A percentile compares a stretch with the other conserved stretches of the same genome.
Conservation (phyloP, 371 early-diverging fungal genomes). For the Ordospora pajunii region DNA sequence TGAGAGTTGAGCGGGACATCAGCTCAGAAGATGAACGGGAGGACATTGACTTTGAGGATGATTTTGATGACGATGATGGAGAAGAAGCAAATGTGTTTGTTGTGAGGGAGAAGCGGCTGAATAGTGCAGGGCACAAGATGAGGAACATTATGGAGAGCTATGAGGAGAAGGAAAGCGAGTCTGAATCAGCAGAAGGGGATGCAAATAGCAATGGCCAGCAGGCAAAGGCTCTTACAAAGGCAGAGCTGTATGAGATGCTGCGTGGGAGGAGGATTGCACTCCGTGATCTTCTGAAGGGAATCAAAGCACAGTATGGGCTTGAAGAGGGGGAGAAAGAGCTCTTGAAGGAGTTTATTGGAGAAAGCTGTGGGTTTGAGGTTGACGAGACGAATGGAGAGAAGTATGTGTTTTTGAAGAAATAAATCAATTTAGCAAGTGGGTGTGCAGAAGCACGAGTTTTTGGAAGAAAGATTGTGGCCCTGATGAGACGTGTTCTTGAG, state of each 20-base stretch:
- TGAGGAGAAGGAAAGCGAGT: constrained; percentile 26
- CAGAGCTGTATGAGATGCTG: constrained; percentile 24
- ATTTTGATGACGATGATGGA: constrained; percentile 61
- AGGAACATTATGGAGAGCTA: constrained; percentile 53
- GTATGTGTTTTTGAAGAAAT: constrained; percentile 40
- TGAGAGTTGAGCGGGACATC: constrained; percentile 6
- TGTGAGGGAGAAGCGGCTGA: constrained; percentile 41
- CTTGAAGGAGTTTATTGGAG: constrained; percentile 46
- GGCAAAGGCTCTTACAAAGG: constrained; percentile 16
- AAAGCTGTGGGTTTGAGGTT: constrained; percentile 37
- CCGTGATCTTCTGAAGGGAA: constrained; percentile 35
- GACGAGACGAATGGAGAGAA: constrained; percentile 41
- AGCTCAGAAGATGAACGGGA: constrained; percentile 38
- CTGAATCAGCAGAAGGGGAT: background rate
- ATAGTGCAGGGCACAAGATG: constrained; percentile 46
- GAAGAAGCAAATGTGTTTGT: constrained; percentile 43
- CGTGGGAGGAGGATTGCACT: constrained; percentile 6
- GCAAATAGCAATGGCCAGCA: background rate
- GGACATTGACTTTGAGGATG: constrained; percentile 60
- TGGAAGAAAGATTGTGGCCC: background rate
- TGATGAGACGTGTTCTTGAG: background rate
- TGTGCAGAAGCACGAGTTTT: background rate
- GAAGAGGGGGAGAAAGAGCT: constrained; percentile 41
- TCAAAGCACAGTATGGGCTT: constrained; percentile 38
- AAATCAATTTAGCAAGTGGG: background rate